phyloP scores from a whole-genome alignment of 306 rosid species.

The Astragalus membranaceus region DNA sequence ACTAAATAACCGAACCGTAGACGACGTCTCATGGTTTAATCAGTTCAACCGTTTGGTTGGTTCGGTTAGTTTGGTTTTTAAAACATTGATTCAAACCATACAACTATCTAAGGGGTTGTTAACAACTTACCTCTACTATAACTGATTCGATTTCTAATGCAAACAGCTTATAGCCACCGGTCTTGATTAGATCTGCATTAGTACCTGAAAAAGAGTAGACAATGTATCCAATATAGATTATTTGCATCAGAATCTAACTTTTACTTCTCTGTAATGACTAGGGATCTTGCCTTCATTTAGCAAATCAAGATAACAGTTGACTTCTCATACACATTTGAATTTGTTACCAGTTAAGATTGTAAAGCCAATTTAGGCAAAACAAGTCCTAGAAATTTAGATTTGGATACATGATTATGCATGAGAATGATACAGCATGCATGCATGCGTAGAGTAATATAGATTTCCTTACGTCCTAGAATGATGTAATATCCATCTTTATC shows the following conservation, averaged over 20 bases:
- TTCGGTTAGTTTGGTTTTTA: no score
- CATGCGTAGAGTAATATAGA: conserved; percentile 4
- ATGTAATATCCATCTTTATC: conserved; percentile 80
- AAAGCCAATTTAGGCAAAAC: background rate
- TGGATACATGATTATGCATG: background rate
- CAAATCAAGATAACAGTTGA: background rate
- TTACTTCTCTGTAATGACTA: background rate
- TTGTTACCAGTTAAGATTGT: background rate
- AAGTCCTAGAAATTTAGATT: background rate
- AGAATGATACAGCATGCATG: conserved; percentile 4
- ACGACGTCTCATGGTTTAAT: no score
- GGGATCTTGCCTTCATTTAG: background rate
- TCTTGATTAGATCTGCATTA: conserved; percentile 87
- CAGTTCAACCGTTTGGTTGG: no score
- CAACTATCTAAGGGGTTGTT: background rate
- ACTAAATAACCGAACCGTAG: no score
- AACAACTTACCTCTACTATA: conserved; percentile 52
- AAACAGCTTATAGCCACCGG: conserved; percentile 86
- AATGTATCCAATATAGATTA: background rate
- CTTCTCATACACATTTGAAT: background rate
- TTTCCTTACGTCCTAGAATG: conserved; percentile 85
- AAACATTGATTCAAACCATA: background rate
- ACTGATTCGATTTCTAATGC: conserved; percentile 93
- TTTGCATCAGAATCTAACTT: conserved; percentile 3
- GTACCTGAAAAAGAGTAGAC: conserved; percentile 52